Evolutionary conservation across 2,329 filamentous ascomycete species (phyloP).

Genomic region (Fusarium annulatum): DNA sequence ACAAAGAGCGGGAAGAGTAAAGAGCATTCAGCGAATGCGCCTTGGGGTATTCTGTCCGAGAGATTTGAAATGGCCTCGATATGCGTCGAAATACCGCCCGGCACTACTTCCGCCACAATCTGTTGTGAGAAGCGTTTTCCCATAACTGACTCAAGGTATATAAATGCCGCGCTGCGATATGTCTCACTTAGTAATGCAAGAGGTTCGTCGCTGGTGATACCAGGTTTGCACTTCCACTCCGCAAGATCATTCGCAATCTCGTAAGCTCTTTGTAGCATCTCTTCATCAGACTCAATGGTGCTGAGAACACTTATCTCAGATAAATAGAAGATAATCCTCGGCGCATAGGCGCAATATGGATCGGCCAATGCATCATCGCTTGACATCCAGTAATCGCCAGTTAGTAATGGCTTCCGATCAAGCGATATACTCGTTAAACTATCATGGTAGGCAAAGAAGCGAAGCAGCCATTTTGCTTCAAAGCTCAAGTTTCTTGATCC

Average conservation of each 20-base stretch:
- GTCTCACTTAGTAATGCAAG: no score
- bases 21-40: not conserved
- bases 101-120: accelerated
- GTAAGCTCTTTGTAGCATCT: not conserved
- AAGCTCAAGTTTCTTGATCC: not conserved
- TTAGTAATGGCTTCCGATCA: not conserved
- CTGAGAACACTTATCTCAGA: not conserved
- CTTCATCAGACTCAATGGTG: accelerated
- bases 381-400: not conserved
- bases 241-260: not conserved
- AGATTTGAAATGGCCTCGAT: accelerated
- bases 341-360: not conserved
- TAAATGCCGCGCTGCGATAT: not conserved
- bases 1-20: accelerated
- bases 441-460: not conserved
- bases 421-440: not conserved
- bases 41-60: accelerated
- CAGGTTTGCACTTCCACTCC: not conserved
- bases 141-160: not conserved
- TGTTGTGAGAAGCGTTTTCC: not conserved
- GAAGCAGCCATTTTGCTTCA: not conserved
- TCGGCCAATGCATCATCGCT: not conserved
- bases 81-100: accelerated
- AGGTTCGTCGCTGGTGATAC: not conserved
- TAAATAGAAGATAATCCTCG: not conserved